Conservation (phyloP, 2,329 filamentous ascomycete genomes). For the Mycocentrospora acerina region DNA sequence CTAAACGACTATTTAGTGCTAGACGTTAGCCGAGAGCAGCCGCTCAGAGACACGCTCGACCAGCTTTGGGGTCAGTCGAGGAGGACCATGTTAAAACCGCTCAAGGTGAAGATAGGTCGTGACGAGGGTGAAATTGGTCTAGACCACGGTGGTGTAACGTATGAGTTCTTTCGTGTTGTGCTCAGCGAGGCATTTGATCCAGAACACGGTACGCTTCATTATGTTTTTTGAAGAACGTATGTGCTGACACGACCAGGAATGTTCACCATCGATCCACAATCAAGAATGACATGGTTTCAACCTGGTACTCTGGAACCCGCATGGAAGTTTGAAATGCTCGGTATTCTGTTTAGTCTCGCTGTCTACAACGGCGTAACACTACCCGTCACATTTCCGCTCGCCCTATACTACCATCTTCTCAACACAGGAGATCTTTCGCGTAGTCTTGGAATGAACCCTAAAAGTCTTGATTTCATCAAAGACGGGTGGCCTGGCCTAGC, state of each 20-base stretch:
- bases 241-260: slow-evolving; percentile 50
- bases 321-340: slow-evolving; percentile 89
- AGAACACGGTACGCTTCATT: slow-evolving; percentile 60
- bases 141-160: slow-evolving; percentile 92
- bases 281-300: slow-evolving; percentile 84
- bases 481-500: slow-evolving; percentile 87
- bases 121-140: slow-evolving; percentile 84
- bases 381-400: slow-evolving; percentile 83
- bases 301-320: slow-evolving; percentile 78
- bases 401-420: slow-evolving; percentile 79
- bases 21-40: slow-evolving; percentile 45
- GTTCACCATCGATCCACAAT: slow-evolving; percentile 76
- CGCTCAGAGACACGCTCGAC: slow-evolving; percentile 61
- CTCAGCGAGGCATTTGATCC: slow-evolving; percentile 79
- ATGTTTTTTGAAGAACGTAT: neutral
- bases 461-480: slow-evolving; percentile 67
- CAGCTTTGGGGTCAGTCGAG: slow-evolving; percentile 86
- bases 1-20: slow-evolving; percentile 47
- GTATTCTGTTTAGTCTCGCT: slow-evolving; percentile 83
- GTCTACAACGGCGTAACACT: slow-evolving; percentile 92
- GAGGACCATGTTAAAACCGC: slow-evolving; percentile 76
- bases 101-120: slow-evolving; percentile 83
- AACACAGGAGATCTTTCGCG: slow-evolving; percentile 64
- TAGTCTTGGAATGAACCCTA: slow-evolving; percentile 1
- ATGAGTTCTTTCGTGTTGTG: slow-evolving; percentile 89